Evolutionary conservation across 1,139 yeast species (phyloP).

Genomic region (Spathaspora sp.): DNA sequence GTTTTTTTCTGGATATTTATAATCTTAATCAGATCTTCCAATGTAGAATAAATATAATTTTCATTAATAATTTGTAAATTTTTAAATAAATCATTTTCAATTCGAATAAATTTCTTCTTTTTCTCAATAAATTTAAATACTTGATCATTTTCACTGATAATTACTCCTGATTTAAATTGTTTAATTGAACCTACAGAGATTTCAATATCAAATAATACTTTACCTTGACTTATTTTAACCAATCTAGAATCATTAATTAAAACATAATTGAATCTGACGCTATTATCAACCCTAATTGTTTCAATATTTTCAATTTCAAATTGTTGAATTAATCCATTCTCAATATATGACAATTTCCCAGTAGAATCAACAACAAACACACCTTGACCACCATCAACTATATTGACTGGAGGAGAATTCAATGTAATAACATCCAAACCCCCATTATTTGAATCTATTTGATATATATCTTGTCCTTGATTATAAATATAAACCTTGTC

Average conservation of each 20-base stretch:
- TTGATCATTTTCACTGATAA: conserved; percentile 19
- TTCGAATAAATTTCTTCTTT: conserved; percentile 8
- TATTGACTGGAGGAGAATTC: conserved; percentile 1
- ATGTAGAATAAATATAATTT: conserved; percentile 11
- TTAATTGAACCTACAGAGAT: conserved; percentile 11
- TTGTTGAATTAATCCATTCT: conserved; percentile 1
- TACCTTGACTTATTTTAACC: conserved; percentile 13
- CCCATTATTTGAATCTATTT: conserved; percentile 10
- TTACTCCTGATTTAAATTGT: conserved; percentile 21
- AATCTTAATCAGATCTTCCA: conserved; percentile 9
- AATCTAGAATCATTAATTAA: conserved; percentile 14
- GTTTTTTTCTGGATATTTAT: conserved; percentile 7
- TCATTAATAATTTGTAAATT: conserved; percentile 14
- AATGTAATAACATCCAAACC: conserved; percentile 7
- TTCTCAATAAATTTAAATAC: conserved; percentile 15
- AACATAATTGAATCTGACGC: conserved; percentile 11
- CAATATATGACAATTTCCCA: conserved; percentile 14
- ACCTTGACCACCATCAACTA: conserved; percentile 14
- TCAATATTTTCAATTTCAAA: conserved; percentile 3
- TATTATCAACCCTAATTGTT: conserved; percentile 12
- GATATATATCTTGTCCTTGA: conserved; percentile 6
- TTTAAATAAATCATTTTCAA: conserved; percentile 13
- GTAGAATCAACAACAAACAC: conserved; percentile 19
- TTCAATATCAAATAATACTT: conserved; percentile 6
- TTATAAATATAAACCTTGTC: conserved; percentile 9